Percentiles rank a stretch among this genome's conserved stretches.
These are phyloP conservation scores for Mallotus repandus DNA, from an alignment of 441 rosid species.

Conservation along the genomic window DNA sequence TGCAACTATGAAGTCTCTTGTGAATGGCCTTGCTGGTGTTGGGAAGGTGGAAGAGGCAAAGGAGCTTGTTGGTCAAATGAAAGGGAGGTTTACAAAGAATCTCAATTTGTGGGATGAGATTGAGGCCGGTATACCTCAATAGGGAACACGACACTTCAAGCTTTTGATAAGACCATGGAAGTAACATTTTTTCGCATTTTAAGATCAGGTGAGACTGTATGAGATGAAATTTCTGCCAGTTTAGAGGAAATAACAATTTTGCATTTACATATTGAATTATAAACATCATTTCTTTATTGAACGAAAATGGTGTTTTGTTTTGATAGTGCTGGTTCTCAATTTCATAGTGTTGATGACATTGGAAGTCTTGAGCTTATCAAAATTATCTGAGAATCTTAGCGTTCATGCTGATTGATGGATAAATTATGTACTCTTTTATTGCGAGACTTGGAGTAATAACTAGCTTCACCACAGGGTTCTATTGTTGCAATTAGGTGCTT, in stretches of 20 bases:
- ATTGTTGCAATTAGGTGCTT: background rate
- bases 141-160: conserved; percentile 20
- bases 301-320: background rate
- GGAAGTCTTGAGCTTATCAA: background rate
- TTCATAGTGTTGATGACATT: background rate
- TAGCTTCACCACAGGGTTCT: too few relatives aligned
- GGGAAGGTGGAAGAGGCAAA: conserved; percentile 65
- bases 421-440: background rate
- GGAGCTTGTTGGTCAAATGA: conserved; percentile 46
- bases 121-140: conserved; percentile 60
- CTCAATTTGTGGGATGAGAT: conserved; percentile 68
- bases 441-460: background rate
- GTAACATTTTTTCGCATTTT: conserved; percentile 10
- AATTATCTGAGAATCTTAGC: background rate
- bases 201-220: too few relatives aligned
- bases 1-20: conserved; percentile 61
- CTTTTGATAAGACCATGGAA: conserved; percentile 5
- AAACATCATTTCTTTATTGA: background rate
- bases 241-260: conserved; percentile 16
- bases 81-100: conserved; percentile 51
- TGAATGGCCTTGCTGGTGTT: conserved; percentile 52
- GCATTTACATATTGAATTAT: background rate
- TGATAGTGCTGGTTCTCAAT: background rate
- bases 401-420: background rate
- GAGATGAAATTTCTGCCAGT: conserved; percentile 1